Percentiles rank a stretch among this genome's conserved stretches.
These are phyloP conservation scores for Mycothermus thermophilus DNA, from an alignment of 495 filamentous ascomycete species.

Conservation along the genomic window DNA sequence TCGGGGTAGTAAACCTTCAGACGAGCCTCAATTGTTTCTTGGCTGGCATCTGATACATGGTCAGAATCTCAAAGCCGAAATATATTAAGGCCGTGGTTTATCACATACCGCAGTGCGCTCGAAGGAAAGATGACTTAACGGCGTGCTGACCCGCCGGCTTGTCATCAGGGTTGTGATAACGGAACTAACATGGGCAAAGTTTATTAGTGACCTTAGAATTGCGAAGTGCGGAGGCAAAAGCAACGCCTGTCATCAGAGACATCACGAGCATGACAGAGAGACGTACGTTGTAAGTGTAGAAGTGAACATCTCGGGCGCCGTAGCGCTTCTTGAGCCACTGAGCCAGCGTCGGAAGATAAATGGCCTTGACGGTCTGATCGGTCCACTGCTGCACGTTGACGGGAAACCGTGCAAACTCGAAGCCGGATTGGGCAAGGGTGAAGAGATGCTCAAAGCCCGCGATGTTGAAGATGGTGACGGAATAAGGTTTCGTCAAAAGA, in stretches of 20 bases:
- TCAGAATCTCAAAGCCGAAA: background rate
- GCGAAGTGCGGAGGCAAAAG: no score
- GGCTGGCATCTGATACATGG: slow-evolving; percentile 2
- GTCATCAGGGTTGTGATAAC: background rate
- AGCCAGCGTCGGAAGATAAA: slow-evolving; percentile 1
- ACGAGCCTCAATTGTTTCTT: slow-evolving; percentile 1
- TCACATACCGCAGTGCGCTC: slow-evolving; percentile 3
- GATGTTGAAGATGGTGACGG: background rate
- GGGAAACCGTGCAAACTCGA: slow-evolving; percentile 3
- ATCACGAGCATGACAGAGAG: background rate
- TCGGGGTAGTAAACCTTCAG: slow-evolving; percentile 5
- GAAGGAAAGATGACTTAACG: slow-evolving; percentile 3
- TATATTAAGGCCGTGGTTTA: no score
- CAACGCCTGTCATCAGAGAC: no score
- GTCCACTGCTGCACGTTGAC: slow-evolving; percentile 1
- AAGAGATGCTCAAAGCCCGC: slow-evolving; percentile 1
- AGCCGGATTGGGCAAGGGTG: slow-evolving; percentile 1
- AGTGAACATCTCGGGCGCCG: slow-evolving; percentile 2
- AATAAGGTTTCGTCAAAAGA: background rate
- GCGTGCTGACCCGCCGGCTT: slow-evolving; percentile 1
- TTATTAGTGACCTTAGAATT: no score
- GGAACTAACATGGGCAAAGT: background rate
- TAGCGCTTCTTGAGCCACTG: slow-evolving; percentile 3
- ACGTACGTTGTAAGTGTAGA: slow-evolving; percentile 7
- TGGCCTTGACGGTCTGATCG: background rate